Evolutionary conservation across 164 flowering plant genomes (phyloP).

Genomic region (Piper betle): DNA sequence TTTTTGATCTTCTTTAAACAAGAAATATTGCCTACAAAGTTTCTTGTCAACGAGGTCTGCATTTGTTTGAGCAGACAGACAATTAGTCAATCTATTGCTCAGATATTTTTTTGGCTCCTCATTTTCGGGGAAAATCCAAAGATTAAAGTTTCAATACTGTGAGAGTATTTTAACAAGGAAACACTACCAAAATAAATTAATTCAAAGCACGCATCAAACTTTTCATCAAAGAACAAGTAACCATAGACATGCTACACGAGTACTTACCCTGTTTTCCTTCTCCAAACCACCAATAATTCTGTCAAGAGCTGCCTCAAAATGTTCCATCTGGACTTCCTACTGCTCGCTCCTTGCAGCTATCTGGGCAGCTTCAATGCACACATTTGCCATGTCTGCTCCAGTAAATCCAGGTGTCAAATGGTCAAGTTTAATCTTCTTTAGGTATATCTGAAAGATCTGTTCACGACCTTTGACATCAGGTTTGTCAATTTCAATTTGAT

Average conservation of each 20-base stretch:
- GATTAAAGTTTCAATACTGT: background rate
- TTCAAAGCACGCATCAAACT: background rate
- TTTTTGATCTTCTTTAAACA: too few species aligned
- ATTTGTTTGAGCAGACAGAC: too few species aligned
- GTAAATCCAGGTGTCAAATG: constrained; percentile 86
- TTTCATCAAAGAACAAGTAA: background rate
- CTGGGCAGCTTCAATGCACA: constrained; percentile 85
- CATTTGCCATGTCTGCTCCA: constrained; percentile 93
- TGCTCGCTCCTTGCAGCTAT: constrained; percentile 71
- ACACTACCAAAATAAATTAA: background rate
- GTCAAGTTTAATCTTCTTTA: constrained; percentile 64
- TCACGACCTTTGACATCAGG: constrained; percentile 82
- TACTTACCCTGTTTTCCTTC: constrained; percentile 68
- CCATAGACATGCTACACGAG: background rate
- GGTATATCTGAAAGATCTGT: constrained; percentile 62
- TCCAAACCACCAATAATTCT: constrained; percentile 83
- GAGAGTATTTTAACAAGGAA: background rate
- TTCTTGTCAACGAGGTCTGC: too few species aligned
- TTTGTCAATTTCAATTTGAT: constrained; percentile 70
- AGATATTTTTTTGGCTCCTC: too few species aligned
- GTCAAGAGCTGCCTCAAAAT: constrained; percentile 84
- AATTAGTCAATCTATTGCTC: too few species aligned
- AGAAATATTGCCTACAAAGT: too few species aligned
- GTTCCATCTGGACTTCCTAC: constrained; percentile 44
- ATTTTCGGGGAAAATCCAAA: background rate